Evolutionary conservation across 345 rosid genomes (phyloP).

Genomic region (Melastoma malabathricum): DNA sequence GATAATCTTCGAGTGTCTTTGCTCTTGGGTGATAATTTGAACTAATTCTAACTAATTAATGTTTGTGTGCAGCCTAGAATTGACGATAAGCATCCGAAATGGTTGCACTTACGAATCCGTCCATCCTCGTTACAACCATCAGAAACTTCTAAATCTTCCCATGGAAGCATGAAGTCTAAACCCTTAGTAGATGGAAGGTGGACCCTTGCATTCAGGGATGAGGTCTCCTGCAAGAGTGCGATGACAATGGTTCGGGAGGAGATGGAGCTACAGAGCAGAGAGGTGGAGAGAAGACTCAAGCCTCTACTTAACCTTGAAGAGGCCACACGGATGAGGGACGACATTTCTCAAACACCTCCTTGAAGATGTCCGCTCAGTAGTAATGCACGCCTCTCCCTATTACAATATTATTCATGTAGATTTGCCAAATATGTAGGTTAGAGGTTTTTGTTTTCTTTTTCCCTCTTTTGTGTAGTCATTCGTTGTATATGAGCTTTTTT

Average conservation of each 20-base stretch:
- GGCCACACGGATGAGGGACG: too few relatives aligned
- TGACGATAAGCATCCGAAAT: conserved; percentile 64
- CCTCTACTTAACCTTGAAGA: conserved; percentile 12
- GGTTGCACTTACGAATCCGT: conserved; percentile 88
- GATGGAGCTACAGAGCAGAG: conserved; percentile 46
- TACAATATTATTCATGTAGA: too few relatives aligned
- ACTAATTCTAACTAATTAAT: not conserved
- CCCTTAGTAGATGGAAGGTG: conserved; percentile 86
- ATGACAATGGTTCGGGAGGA: conserved; percentile 53
- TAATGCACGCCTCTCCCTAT: too few relatives aligned
- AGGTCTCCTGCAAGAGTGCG: conserved; percentile 64
- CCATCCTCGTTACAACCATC: conserved; percentile 54
- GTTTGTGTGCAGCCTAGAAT: conserved; percentile 47
- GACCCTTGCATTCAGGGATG: conserved; percentile 82
- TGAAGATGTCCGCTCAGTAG: too few relatives aligned
- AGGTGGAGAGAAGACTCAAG: conserved; percentile 62
- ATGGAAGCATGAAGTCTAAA: conserved; percentile 38
- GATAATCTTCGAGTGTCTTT: not conserved
- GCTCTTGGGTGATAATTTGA: not conserved
- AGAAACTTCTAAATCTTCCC: conserved; percentile 41
- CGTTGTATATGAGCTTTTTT: too few relatives aligned
- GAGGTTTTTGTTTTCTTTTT: too few relatives aligned
- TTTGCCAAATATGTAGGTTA: too few relatives aligned
- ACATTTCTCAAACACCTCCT: too few relatives aligned
- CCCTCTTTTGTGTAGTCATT: too few relatives aligned